Percentiles rank a stretch among this genome's conserved stretches.
Evolutionary conservation across 331 rosid genomes (phyloP).

Genomic region (Pyrus hybrid): DNA sequence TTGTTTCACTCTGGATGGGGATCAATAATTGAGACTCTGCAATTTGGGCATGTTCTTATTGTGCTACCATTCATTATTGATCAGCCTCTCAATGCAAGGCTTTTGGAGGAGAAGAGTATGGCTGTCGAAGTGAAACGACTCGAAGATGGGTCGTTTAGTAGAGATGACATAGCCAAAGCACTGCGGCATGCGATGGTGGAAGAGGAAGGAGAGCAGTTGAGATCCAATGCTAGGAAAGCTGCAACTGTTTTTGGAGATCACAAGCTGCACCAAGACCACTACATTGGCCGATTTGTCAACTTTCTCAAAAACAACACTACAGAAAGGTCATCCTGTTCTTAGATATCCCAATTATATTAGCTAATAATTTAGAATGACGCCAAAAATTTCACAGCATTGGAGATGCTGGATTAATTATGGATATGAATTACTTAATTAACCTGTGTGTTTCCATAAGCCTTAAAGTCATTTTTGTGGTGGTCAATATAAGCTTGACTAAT

Average conservation of each 20-base stretch:
- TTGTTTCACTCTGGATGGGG: slow-evolving; percentile 40
- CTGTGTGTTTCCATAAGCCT: too few relatives aligned
- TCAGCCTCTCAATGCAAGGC: slow-evolving; percentile 37
- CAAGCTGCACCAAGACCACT: slow-evolving; percentile 23
- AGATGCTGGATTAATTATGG: too few relatives aligned
- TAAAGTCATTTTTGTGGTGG: too few relatives aligned
- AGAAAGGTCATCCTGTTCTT: not conserved
- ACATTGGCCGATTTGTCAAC: slow-evolving; percentile 10
- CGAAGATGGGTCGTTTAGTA: slow-evolving; percentile 25
- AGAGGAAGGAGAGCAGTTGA: slow-evolving; percentile 28
- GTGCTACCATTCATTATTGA: slow-evolving; percentile 23
- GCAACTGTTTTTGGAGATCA: slow-evolving; percentile 23
- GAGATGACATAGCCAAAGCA: slow-evolving; percentile 26
- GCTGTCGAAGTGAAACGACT: slow-evolving; percentile 21
- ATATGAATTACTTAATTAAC: too few relatives aligned
- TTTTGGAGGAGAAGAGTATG: slow-evolving; percentile 29
- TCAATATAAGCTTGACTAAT: too few relatives aligned
- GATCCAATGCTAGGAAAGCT: slow-evolving; percentile 19
- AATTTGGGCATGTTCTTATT: slow-evolving; percentile 28
- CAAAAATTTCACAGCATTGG: too few relatives aligned
- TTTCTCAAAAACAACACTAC: not conserved
- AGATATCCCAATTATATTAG: not conserved
- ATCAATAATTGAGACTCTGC: slow-evolving; percentile 28
- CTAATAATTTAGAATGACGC: not conserved
- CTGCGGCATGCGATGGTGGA: slow-evolving; percentile 22